phyloP scores from a whole-genome alignment of 2,329 filamentous ascomycete genomes.

The Talaromyces islandicus region DNA sequence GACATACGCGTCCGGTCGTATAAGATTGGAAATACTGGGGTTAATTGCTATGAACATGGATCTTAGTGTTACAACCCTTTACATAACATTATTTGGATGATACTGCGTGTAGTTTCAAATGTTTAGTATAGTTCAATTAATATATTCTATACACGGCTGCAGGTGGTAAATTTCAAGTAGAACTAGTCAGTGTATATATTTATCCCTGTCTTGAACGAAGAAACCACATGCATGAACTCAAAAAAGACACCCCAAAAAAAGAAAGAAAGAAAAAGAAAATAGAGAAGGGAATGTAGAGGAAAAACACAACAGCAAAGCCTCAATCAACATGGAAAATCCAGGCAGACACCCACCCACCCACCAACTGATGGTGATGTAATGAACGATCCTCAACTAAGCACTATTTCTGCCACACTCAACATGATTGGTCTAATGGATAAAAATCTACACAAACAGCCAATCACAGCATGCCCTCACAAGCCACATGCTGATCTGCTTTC shows the following conservation, averaged over 20 bases:
- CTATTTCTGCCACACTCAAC: not conserved
- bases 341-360: not conserved
- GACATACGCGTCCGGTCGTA: too few species aligned
- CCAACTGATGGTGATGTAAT: not conserved
- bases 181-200: too few species aligned
- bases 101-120: too few species aligned
- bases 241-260: too few species aligned
- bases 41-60: not conserved
- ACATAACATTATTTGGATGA: too few species aligned
- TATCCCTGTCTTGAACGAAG: not conserved
- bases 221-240: not conserved
- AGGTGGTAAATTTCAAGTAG: too few species aligned
- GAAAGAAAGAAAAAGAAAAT: not conserved
- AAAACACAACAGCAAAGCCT: not conserved
- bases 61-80: not conserved
- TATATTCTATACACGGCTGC: too few species aligned
- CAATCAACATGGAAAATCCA: too few species aligned
- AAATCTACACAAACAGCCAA: not conserved
- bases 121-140: too few species aligned
- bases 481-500: not conserved
- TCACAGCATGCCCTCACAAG: not conserved
- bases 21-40: not conserved
- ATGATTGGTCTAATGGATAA: not conserved
- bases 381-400: not conserved
- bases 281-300: too few species aligned